A percentile compares a stretch with the other conserved stretches of the same genome.
Evolutionary conservation across 2,329 filamentous ascomycete genomes (phyloP).

Genomic region (Aspergillus felis): DNA sequence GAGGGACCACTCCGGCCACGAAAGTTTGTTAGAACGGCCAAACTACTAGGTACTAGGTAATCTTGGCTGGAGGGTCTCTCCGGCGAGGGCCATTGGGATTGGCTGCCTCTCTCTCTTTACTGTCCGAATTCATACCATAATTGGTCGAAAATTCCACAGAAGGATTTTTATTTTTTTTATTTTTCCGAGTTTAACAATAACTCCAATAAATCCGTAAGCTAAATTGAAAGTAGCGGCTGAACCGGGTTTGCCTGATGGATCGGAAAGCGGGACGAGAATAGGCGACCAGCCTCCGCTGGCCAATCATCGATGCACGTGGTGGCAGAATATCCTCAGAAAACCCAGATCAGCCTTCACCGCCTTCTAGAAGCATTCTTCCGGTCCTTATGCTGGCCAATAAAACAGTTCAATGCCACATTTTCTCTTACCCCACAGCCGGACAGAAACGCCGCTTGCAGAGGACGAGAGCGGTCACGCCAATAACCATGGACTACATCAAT

Average conservation of each 20-base stretch:
- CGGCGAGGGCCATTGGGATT: neutral
- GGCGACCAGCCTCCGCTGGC: slow-evolving; percentile 11
- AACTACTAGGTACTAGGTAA: too few species aligned
- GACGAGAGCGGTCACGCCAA: neutral
- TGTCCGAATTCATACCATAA: neutral
- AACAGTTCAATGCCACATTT: neutral
- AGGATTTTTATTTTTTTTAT: neutral
- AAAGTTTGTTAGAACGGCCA: neutral
- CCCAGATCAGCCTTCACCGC: slow-evolving; percentile 14
- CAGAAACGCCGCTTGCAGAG: neutral
- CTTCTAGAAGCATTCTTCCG: slow-evolving; percentile 6
- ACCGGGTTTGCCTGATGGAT: slow-evolving; percentile 3
- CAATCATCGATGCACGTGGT: slow-evolving; percentile 31
- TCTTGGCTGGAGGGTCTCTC: neutral
- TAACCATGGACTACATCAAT: neutral
- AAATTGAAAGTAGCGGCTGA: slow-evolving; percentile 6
- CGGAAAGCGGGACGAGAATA: slow-evolving; percentile 6
- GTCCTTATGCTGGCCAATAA: slow-evolving; percentile 8
- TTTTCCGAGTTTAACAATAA: neutral
- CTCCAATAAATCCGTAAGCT: neutral
- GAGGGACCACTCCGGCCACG: neutral
- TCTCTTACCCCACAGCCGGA: neutral
- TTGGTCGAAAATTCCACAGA: neutral
- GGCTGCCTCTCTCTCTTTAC: neutral
- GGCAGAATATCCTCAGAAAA: slow-evolving; percentile 20